Conservation (phyloP, 306 rosid genomes). For the Leucaena leucocephala region DNA sequence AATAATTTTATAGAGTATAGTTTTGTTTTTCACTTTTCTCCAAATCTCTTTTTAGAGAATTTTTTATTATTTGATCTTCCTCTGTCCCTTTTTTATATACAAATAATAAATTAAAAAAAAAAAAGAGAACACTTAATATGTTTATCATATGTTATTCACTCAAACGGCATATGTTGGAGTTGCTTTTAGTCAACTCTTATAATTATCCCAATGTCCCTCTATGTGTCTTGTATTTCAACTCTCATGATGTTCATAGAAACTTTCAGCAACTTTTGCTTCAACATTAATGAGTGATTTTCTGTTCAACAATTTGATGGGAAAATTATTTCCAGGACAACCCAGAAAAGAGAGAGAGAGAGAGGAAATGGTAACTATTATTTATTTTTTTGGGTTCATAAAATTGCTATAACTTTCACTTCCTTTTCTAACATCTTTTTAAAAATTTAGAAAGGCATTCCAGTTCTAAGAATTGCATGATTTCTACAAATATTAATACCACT, state of each 20-base stretch:
- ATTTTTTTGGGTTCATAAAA: neutral
- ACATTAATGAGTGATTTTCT: neutral
- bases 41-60: too few species aligned
- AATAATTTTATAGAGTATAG: too few species aligned
- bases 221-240: conserved; percentile 6
- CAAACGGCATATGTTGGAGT: neutral
- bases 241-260: neutral
- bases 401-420: neutral
- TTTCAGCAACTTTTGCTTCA: neutral
- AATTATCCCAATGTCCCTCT: neutral
- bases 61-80: too few species aligned
- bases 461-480: neutral
- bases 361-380: neutral
- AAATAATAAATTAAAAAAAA: too few species aligned
- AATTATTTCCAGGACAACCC: neutral
- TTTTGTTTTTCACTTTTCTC: too few species aligned
- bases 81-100: too few species aligned
- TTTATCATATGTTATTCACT: neutral
- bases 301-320: neutral
- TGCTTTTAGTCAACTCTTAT: neutral
- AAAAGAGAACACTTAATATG: neutral
- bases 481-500: neutral
- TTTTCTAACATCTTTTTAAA: neutral
- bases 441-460: neutral
- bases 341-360: neutral